These are phyloP conservation scores for Hyphopichia fennica DNA, from an alignment of 1,139 yeast genomes.

Conservation along the genomic window DNA sequence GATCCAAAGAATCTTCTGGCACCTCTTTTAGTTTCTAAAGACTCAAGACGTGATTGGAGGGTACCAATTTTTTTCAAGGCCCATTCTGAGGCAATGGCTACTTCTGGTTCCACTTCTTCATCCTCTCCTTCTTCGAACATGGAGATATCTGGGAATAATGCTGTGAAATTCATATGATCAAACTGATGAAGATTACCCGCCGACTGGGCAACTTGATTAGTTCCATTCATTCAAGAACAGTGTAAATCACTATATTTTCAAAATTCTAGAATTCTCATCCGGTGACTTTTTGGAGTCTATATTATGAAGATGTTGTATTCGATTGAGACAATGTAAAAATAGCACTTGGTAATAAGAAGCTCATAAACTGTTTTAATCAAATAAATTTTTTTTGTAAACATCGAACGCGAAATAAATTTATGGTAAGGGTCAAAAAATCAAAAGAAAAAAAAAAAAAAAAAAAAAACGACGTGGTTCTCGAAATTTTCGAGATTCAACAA, in stretches of 20 bases:
- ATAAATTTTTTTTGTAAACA: too few species aligned
- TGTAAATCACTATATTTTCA: neutral
- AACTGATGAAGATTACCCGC: neutral
- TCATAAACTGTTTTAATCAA: too few species aligned
- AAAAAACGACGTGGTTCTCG: too few species aligned
- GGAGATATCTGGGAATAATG: slow-evolving; percentile 24
- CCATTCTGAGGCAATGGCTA: slow-evolving; percentile 21
- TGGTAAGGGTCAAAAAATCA: too few species aligned
- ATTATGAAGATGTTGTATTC: too few species aligned
- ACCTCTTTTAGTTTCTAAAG: slow-evolving; percentile 19
- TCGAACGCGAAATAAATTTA: too few species aligned
- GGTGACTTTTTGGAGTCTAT: too few species aligned
- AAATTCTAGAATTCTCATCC: neutral
- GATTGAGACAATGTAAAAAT: too few species aligned
- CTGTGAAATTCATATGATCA: slow-evolving; percentile 13
- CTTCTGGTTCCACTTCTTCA: slow-evolving; percentile 4
- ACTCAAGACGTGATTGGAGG: slow-evolving; percentile 34
- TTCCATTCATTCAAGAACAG: neutral
- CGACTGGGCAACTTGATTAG: slow-evolving; percentile 3
- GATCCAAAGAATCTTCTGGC: slow-evolving; percentile 9
- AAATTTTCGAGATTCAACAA: too few species aligned
- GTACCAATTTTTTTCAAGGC: slow-evolving; percentile 34
- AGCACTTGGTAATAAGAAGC: too few species aligned
- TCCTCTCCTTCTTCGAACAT: slow-evolving; percentile 15
- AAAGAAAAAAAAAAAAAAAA: too few species aligned